A percentile compares a stretch with the other conserved stretches of the same genome.
These are phyloP conservation scores for Plasmodium ovale DNA, from an alignment of 169 alveolate genomes.

Conservation along the genomic window DNA sequence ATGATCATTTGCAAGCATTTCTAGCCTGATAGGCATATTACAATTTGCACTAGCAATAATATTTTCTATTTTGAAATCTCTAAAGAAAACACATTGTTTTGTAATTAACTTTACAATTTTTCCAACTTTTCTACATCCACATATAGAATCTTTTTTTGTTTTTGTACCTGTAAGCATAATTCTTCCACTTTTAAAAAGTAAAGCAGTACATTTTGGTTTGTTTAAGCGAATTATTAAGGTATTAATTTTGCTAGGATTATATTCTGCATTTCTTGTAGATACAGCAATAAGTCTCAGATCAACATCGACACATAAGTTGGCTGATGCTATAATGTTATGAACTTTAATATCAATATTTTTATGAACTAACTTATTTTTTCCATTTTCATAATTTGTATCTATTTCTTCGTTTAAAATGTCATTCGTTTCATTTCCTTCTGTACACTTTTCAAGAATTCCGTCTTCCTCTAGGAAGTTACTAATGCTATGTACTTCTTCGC, in stretches of 20 bases:
- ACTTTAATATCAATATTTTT: conserved; percentile 87
- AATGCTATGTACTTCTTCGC: neutral
- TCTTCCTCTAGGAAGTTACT: neutral
- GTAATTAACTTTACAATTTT: conserved; percentile 94
- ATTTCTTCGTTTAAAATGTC: neutral
- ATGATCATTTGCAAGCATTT: conserved; percentile 94
- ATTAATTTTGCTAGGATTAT: conserved; percentile 96
- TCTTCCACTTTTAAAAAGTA: conserved; percentile 96
- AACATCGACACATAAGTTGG: conserved; percentile 90
- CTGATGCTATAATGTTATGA: conserved; percentile 97
- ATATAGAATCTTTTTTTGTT: conserved; percentile 91
- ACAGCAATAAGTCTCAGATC: conserved; percentile 95
- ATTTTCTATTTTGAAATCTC: conserved; percentile 96
- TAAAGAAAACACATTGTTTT: conserved; percentile 87
- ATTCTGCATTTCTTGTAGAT: conserved; percentile 97
- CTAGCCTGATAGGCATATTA: conserved; percentile 97
- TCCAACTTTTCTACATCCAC: conserved; percentile 96
- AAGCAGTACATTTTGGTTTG: conserved; percentile 97
- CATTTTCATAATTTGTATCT: neutral
- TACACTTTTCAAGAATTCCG: neutral
- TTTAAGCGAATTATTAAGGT: conserved; percentile 97
- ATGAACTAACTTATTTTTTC: conserved; percentile 58
- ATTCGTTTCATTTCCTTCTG: neutral
- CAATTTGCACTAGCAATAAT: conserved; percentile 98
- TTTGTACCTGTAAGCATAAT: conserved; percentile 98